Evolutionary conservation across 2,329 filamentous ascomycete genomes (phyloP).

Genomic region (Xylariales sp.): DNA sequence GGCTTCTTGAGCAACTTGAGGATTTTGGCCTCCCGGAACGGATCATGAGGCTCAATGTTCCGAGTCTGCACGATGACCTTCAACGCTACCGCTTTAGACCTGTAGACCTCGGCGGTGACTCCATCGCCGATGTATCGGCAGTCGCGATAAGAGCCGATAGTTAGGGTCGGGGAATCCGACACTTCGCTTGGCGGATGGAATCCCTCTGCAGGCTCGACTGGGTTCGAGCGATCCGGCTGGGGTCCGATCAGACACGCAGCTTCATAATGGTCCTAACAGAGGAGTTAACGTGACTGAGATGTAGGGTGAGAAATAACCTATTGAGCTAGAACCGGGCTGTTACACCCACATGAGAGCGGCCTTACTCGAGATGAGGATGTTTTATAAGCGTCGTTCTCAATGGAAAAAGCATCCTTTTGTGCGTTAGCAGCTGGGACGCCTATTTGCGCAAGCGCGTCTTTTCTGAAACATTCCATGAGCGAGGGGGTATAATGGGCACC

Average conservation of each 20-base stretch:
- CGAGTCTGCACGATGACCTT: conserved; percentile 85
- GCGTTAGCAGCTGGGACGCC: conserved; percentile 40
- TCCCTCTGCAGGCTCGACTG: conserved; percentile 36
- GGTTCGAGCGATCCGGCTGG: conserved; percentile 47
- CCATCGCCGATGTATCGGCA: conserved; percentile 72
- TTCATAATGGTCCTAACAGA: conserved; percentile 68
- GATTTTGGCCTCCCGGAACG: conserved; percentile 81
- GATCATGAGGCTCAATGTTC: conserved; percentile 84
- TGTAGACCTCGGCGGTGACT: conserved; percentile 86
- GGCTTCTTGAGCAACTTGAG: conserved; percentile 68
- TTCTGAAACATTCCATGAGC: conserved; percentile 42
- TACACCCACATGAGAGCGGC: no score
- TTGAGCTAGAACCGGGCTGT: no score
- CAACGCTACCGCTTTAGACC: conserved; percentile 72
- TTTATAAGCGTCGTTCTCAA: conserved; percentile 74
- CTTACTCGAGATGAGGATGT: conserved; percentile 68
- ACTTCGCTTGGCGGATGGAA: conserved; percentile 15
- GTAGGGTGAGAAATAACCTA: not conserved
- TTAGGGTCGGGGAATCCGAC: conserved; percentile 52
- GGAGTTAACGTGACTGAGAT: conserved; percentile 21
- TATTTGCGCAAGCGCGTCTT: conserved; percentile 41
- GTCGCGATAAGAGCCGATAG: conserved; percentile 64
- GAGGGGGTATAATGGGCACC: conserved; percentile 19
- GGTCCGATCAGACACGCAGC: conserved; percentile 52
- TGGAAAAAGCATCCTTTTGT: conserved; percentile 65